Evolutionary conservation across 2,329 filamentous ascomycete species (phyloP).

Genomic region (Didymella lethalis): DNA sequence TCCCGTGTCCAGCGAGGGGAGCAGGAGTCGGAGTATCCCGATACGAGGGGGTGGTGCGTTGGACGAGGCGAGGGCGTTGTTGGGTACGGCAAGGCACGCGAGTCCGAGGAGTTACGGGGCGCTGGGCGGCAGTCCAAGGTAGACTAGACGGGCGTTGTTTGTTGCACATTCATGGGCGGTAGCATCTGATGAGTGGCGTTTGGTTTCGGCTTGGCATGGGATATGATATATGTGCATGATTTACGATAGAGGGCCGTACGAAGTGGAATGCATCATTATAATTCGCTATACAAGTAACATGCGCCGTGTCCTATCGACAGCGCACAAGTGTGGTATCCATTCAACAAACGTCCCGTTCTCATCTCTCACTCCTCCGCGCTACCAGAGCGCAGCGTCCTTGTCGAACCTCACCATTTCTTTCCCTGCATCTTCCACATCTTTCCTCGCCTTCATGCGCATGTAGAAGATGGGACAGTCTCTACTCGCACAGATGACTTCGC

Average conservation of each 20-base stretch:
- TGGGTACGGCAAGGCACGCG: slow-evolving; percentile 44
- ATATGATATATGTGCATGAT: neutral
- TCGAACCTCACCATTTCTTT: slow-evolving; percentile 93
- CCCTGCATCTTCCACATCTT: slow-evolving; percentile 94
- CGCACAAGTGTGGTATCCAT: slow-evolving; percentile 12
- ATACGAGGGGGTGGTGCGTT: slow-evolving; percentile 37
- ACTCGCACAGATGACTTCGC: slow-evolving; percentile 95
- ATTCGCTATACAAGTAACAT: neutral
- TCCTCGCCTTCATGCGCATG: slow-evolving; percentile 99
- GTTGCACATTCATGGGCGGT: neutral
- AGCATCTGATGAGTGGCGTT: neutral
- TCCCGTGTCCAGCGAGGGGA: slow-evolving; percentile 10
- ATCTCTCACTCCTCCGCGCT: slow-evolving; percentile 1
- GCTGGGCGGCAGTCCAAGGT: slow-evolving; percentile 9
- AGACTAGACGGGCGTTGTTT: neutral
- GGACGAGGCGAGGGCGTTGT: slow-evolving; percentile 48
- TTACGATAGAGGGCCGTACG: neutral
- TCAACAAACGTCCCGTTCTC: slow-evolving; percentile 9
- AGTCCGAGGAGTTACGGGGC: slow-evolving; percentile 48
- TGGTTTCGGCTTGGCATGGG: neutral
- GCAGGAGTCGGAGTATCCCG: slow-evolving; percentile 30
- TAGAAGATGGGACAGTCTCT: slow-evolving; percentile 99
- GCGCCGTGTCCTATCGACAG: slow-evolving; percentile 5
- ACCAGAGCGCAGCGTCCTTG: slow-evolving; percentile 78
- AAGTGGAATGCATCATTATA: neutral